Conservation (phyloP, 208 protist species). For the Trypanosoma vivax region DNA sequence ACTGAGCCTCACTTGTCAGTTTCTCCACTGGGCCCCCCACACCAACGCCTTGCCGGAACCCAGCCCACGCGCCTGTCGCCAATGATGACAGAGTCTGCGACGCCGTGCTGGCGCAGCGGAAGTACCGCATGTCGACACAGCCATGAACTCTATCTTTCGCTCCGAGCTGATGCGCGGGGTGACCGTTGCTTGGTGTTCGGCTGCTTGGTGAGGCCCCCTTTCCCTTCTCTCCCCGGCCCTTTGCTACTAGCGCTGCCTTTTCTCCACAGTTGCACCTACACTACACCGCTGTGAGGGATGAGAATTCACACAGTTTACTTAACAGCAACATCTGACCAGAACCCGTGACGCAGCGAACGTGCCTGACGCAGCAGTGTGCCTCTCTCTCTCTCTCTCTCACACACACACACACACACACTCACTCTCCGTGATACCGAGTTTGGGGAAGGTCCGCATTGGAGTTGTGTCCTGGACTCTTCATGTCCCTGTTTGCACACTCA, state of each 20-base stretch:
- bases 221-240: too few relatives aligned
- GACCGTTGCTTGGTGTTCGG: neutral
- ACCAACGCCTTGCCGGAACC: neutral
- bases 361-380: neutral
- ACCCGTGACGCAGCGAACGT: neutral
- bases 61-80: neutral
- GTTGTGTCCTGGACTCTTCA: conserved; percentile 19
- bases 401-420: too few relatives aligned
- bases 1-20: neutral
- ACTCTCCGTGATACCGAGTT: too few relatives aligned
- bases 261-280: too few relatives aligned
- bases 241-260: too few relatives aligned
- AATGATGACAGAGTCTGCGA: conserved; percentile 2
- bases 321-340: conserved; percentile 13
- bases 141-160: conserved; percentile 5
- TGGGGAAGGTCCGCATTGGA: conserved; percentile 19
- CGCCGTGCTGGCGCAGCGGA: neutral
- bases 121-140: neutral
- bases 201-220: too few relatives aligned
- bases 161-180: conserved; percentile 5
- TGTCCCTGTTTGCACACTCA: conserved; percentile 20
- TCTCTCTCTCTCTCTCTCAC: too few relatives aligned
- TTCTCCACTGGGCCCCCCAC: neutral
- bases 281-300: neutral
- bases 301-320: neutral